Percentiles rank a stretch among this genome's conserved stretches.
These are phyloP conservation scores for Leishmania turanica DNA, from an alignment of 208 protist genomes.

Conservation along the genomic window DNA sequence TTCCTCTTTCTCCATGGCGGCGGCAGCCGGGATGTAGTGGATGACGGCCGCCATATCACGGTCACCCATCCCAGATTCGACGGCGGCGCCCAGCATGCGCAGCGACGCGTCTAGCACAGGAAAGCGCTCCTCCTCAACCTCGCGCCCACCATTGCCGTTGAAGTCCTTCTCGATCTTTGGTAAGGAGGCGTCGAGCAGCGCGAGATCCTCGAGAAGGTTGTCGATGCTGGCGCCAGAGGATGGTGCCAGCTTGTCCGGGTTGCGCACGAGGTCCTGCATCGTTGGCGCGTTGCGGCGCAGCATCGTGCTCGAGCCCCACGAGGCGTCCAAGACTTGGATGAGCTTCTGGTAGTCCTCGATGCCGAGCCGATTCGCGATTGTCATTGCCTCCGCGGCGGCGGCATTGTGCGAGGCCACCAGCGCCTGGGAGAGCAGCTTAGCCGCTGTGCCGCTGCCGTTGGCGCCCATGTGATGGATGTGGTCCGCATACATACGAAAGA, in stretches of 20 bases:
- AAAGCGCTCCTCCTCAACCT: conserved; percentile 66
- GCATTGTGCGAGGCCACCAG: conserved; percentile 88
- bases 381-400: conserved; percentile 86
- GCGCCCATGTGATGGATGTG: conserved; percentile 87
- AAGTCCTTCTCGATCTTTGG: conserved; percentile 19
- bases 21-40: conserved; percentile 79
- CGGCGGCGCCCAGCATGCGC: conserved; percentile 68
- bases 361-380: conserved; percentile 76
- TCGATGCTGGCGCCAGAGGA: conserved; percentile 61
- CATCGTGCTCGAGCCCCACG: conserved; percentile 87
- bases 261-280: conserved; percentile 85
- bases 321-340: conserved; percentile 80
- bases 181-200: conserved; percentile 66
- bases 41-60: conserved; percentile 79
- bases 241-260: conserved; percentile 68
- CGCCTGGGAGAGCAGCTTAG: conserved; percentile 84
- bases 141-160: background rate
- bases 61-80: conserved; percentile 73
- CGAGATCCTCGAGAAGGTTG: conserved; percentile 69
- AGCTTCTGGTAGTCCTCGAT: conserved; percentile 78
- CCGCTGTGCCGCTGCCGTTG: conserved; percentile 65
- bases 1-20: conserved; percentile 52
- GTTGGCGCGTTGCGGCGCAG: conserved; percentile 81
- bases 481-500: conserved; percentile 91
- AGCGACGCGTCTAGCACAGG: conserved; percentile 78